Conservation (phyloP, 1,284 basidiomycete genomes). For the Cryptococcus hybrid region DNA sequence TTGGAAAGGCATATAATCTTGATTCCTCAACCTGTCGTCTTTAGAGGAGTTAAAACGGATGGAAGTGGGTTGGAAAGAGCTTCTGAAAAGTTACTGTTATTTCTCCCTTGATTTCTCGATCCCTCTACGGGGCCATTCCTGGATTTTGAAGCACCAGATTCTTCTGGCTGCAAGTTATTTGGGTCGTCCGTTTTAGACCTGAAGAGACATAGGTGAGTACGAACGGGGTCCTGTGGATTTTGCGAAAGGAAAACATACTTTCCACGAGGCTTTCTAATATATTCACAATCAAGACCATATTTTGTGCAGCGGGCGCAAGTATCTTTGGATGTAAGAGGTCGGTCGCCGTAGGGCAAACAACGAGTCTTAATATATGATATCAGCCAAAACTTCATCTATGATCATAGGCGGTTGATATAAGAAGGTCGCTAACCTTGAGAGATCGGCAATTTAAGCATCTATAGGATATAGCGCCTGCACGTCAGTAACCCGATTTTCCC, state of each 20-base stretch:
- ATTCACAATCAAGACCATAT: slow-evolving; percentile 2
- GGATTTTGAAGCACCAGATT: background rate
- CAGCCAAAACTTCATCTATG: background rate
- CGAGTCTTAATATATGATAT: background rate
- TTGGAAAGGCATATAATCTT: too few relatives aligned
- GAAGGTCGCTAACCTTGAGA: background rate
- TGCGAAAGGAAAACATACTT: background rate
- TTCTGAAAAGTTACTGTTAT: too few relatives aligned
- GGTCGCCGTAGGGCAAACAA: slow-evolving; percentile 1
- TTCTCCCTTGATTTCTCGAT: background rate
- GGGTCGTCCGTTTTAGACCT: too few relatives aligned
- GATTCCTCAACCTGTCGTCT: too few relatives aligned
- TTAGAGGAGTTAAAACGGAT: too few relatives aligned
- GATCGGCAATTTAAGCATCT: background rate
- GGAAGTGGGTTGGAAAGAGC: too few relatives aligned
- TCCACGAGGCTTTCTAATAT: background rate
- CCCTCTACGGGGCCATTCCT: background rate
- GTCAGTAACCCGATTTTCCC: too few relatives aligned
- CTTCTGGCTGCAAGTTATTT: background rate
- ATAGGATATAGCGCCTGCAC: background rate
- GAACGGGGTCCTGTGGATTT: too few relatives aligned
- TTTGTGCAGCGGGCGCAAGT: slow-evolving; percentile 1
- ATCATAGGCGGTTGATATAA: too few relatives aligned
- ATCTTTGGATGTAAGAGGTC: slow-evolving; percentile 2
- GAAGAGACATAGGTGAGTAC: too few relatives aligned